Evolutionary conservation across 345 rosid species (phyloP).

Genomic region (Gynandropsis gynandra): DNA sequence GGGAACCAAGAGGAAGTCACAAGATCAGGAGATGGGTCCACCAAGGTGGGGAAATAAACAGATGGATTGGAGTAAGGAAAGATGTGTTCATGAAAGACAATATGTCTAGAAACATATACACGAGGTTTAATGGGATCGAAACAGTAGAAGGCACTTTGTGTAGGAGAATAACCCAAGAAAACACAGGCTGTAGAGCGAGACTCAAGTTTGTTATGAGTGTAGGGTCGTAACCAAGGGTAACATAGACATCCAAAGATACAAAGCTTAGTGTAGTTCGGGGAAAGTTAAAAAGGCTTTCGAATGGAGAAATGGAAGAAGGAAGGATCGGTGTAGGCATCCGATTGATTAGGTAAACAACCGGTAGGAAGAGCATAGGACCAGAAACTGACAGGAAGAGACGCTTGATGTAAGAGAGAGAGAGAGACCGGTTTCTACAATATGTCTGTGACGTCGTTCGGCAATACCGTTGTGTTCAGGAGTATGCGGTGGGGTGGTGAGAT

Average conservation of each 20-base stretch:
- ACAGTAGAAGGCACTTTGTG: not conserved
- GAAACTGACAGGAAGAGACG: not conserved
- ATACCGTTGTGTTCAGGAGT: constrained; percentile 1
- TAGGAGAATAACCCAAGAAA: not conserved
- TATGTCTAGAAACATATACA: too few species aligned
- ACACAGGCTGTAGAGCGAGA: not conserved
- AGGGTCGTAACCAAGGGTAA: not conserved
- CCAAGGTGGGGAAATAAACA: too few species aligned
- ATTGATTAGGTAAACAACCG: not conserved
- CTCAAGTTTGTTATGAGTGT: not conserved
- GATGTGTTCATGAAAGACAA: too few species aligned
- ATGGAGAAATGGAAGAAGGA: too few species aligned
- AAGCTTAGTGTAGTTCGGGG: too few species aligned
- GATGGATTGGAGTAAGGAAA: too few species aligned
- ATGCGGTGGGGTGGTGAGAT: not conserved
- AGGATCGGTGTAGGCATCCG: not conserved
- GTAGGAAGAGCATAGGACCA: not conserved
- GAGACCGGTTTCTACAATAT: not conserved
- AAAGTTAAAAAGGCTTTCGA: too few species aligned
- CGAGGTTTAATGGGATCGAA: too few species aligned
- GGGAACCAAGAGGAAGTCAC: too few species aligned
- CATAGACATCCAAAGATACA: too few species aligned
- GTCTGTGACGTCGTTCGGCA: not conserved
- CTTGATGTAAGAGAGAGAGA: not conserved
- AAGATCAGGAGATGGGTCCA: too few species aligned